Base-by-base conservation (phyloP, 2,329 filamentous ascomycete species). In the Talaromyces sp. region DNA sequence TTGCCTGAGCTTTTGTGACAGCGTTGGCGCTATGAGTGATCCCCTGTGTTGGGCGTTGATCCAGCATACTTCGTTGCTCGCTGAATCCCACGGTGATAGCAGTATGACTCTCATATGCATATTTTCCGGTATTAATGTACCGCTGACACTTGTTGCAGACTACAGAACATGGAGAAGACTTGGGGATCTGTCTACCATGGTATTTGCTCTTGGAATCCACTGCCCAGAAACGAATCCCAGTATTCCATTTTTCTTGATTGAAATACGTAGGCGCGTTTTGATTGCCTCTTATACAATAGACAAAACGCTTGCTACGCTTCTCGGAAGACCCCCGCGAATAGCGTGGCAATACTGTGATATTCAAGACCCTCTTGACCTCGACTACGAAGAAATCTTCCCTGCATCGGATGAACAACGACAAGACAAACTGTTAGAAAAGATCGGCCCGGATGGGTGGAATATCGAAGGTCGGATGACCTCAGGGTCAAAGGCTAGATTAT, bases 161-260 rank as follows among this genome's bases (percentile, higher is more conserved):
- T 79, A 79, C 42, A 69, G 73, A 33, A 74, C 76, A 2, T 81
- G 78, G 78, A 70, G 76, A 33, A 74, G 70, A 28, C 68, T 80
- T 0, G 79, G 79, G 18, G 78, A 81, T 61, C 69, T 81, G 3
- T 73, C 73, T 1, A 76, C 72, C 40, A 74, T 77, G 0, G 63
- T 80, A 1, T 79, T 76, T 56, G 77, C 78, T 1, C 68, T 81
- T 3, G 79, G 79, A 2, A 75, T 80, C 47, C 79, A 82, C 61
- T 72, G 81, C 33, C 67, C 73, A 27, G 55, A 62, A 42, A 14
- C 18, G 23, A 57, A 59, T 27, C 57, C 57, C 14, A 16, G 64
- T 68, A 27, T 65, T 4, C 74, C 78, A 0, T 62, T 67, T 1
- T 80, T 79, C 18, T 61, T 81, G 0, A 59, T 63, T 0, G 69